Evolutionary conservation across 2,329 filamentous ascomycete genomes (phyloP).

Genomic region (Aspergillus latus): DNA sequence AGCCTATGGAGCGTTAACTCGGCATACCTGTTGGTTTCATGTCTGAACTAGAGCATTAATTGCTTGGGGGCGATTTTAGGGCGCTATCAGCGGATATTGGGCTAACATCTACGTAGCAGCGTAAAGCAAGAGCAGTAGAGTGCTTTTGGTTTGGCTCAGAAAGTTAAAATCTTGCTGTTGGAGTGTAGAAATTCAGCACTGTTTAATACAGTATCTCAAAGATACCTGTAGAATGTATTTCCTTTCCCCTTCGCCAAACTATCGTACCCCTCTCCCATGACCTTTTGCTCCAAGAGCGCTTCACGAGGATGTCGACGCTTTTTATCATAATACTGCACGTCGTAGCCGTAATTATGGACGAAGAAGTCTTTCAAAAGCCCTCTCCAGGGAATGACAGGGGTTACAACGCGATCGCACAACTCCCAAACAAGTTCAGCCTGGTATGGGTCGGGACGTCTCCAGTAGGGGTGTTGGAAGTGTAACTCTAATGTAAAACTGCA

Average conservation of each 20-base stretch:
- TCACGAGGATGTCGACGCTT: not conserved
- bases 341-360: not conserved
- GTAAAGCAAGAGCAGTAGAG: too few relatives aligned
- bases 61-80: too few relatives aligned
- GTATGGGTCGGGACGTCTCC: not conserved
- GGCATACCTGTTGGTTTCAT: too few relatives aligned
- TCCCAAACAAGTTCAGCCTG: not conserved
- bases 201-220: too few relatives aligned
- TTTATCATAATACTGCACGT: not conserved
- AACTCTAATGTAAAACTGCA: not conserved
- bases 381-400: not conserved
- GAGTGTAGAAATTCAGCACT: too few relatives aligned
- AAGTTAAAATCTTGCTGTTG: too few relatives aligned
- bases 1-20: too few relatives aligned
- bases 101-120: too few relatives aligned
- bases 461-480: not conserved
- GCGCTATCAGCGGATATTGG: too few relatives aligned
- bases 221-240: too few relatives aligned
- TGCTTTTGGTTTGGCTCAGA: too few relatives aligned
- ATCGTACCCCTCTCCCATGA: conserved; percentile 7
- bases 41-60: too few relatives aligned
- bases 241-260: conserved; percentile 3
- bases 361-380: conserved; percentile 4
- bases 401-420: conserved; percentile 1
- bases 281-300: not conserved